Percentiles rank a stretch among this genome's conserved stretches.
These are phyloP conservation scores for Agrocybe pediades DNA, from an alignment of 768 basidiomycete genomes.

Conservation along the genomic window DNA sequence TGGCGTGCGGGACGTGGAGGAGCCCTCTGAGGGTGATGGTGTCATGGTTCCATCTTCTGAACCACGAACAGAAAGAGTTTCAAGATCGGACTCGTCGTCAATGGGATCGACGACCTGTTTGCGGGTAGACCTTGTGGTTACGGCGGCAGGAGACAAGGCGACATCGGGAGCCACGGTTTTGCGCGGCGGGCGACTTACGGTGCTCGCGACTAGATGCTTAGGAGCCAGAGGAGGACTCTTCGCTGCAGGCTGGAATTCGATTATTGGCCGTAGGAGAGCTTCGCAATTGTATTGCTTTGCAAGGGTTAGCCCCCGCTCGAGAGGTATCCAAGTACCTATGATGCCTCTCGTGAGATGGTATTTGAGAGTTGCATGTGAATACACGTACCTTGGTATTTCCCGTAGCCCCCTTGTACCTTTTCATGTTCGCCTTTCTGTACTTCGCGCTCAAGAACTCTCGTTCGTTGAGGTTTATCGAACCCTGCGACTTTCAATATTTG, in stretches of 20 bases:
- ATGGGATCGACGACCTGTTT: constrained; percentile 47
- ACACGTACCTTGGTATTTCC: constrained; percentile 93
- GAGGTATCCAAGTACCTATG: constrained; percentile 99
- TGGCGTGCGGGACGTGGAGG: constrained; percentile 91
- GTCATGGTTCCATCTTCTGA: constrained; percentile 92
- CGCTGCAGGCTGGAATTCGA: constrained; percentile 88
- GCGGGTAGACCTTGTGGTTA: constrained; percentile 63
- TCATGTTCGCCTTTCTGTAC: constrained; percentile 99
- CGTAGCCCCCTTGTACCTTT: constrained; percentile 99
- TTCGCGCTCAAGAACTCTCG: constrained; percentile 95
- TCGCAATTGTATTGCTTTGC: constrained; percentile 96
- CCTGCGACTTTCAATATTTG: constrained; percentile 99
- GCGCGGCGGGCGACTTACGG: constrained; percentile 52
- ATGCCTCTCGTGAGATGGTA: constrained; percentile 13
- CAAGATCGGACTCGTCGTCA: constrained; percentile 64
- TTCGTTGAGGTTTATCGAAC: constrained; percentile 98
- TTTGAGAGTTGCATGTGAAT: constrained; percentile 12
- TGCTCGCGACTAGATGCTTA: constrained; percentile 86
- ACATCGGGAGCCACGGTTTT: constrained; percentile 39
- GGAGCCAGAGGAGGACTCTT: constrained; percentile 95
- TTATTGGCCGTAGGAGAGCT: constrained; percentile 81
- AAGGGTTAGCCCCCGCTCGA: constrained; percentile 83
- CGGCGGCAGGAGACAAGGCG: constrained; percentile 23
- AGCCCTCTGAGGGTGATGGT: constrained; percentile 83
- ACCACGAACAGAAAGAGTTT: constrained; percentile 64